Evolutionary conservation across 768 basidiomycete species (phyloP).

Genomic region (Favolaschia claudopus): DNA sequence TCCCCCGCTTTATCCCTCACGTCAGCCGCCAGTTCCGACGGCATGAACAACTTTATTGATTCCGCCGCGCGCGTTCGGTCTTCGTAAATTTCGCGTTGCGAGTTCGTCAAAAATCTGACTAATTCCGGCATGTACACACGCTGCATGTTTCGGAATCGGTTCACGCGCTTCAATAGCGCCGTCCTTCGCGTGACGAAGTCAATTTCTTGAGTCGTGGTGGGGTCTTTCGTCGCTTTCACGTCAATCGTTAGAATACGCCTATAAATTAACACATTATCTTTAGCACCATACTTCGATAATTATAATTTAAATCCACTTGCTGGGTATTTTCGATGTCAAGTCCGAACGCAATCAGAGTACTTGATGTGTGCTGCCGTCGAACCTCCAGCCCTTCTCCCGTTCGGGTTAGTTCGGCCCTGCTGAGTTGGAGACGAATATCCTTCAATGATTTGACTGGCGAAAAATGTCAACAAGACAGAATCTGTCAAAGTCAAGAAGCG

Average conservation of each 20-base stretch:
- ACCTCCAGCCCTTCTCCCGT: background rate
- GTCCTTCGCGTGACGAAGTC: background rate
- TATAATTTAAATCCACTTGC: background rate
- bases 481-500: background rate
- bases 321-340: background rate
- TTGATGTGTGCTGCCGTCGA: background rate
- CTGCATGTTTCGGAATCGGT: background rate
- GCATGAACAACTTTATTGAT: background rate
- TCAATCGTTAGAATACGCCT: background rate
- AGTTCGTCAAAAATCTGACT: background rate
- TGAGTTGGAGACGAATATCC: background rate
- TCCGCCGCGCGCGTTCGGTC: background rate
- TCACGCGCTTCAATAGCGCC: background rate
- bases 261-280: background rate
- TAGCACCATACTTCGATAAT: too few relatives aligned
- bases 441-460: background rate
- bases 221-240: background rate
- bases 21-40: background rate
- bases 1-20: background rate
- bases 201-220: background rate
- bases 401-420: background rate
- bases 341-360: constrained; percentile 1
- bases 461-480: too few relatives aligned
- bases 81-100: background rate
- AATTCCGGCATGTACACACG: background rate